These are phyloP conservation scores for Eremochloa ophiuroides DNA, from an alignment of 176 grass and related monocot species.

Conservation along the genomic window DNA sequence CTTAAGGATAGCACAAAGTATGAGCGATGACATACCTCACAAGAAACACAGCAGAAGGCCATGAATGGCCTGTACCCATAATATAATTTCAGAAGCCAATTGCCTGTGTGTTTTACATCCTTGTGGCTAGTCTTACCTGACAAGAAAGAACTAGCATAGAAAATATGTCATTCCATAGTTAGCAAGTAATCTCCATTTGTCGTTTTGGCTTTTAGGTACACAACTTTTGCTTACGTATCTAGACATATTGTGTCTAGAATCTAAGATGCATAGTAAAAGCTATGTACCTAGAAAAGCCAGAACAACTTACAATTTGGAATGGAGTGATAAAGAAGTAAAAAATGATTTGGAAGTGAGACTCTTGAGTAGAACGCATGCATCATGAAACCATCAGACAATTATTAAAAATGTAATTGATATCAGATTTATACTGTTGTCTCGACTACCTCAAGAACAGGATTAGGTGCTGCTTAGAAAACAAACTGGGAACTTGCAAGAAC, in stretches of 20 bases:
- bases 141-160: constrained; percentile 73
- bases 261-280: no score
- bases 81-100: constrained; percentile 90
- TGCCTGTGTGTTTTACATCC: constrained; percentile 84
- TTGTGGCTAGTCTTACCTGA: constrained; percentile 97
- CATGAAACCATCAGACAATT: background rate
- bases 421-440: constrained; percentile 6
- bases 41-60: constrained; percentile 95
- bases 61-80: constrained; percentile 84
- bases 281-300: background rate
- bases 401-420: background rate
- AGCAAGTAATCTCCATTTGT: background rate
- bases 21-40: constrained; percentile 53
- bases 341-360: background rate
- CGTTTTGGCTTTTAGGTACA: background rate
- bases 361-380: background rate
- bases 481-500: constrained; percentile 3
- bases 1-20: background rate
- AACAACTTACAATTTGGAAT: background rate
- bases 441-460: background rate
- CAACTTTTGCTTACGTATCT: no score
- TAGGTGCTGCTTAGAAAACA: background rate
- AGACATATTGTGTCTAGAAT: no score
- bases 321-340: background rate
- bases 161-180: constrained; percentile 23